Evolutionary conservation across 345 rosid genomes (phyloP).

Genomic region (Syzygium jambos): DNA sequence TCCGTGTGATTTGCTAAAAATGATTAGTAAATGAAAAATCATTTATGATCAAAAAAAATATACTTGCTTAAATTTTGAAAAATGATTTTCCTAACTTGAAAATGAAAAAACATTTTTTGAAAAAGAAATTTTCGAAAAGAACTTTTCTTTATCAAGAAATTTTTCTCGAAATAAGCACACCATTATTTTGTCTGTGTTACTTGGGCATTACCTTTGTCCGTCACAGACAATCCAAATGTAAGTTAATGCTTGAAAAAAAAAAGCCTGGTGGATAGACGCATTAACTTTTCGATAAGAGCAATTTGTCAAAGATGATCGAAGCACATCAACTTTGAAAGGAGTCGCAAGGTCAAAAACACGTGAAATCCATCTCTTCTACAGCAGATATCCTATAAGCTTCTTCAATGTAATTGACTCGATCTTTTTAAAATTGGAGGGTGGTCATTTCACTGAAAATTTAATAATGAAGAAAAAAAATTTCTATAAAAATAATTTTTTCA

Average conservation of each 20-base stretch:
- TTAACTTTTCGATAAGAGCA: not conserved
- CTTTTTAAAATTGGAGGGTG: not conserved
- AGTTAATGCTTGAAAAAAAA: not conserved
- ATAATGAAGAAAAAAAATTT: not conserved
- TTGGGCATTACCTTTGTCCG: not conserved
- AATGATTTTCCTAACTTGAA: not conserved
- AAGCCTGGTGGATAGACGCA: not conserved
- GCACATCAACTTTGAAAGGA: not conserved
- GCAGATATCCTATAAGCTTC: not conserved
- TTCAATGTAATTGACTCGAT: not conserved
- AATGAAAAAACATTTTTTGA: not conserved
- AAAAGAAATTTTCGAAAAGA: not conserved
- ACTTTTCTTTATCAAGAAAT: not conserved
- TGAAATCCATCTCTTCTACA: not conserved
- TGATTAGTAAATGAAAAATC: not conserved
- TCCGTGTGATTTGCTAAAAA: not conserved
- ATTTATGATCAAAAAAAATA: fast-evolving
- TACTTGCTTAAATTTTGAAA: not conserved
- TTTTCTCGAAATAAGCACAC: not conserved
- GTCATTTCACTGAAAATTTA: not conserved
- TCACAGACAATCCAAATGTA: not conserved
- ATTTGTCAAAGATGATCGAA: not conserved
- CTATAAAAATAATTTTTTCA: not conserved
- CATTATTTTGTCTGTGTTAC: not conserved
- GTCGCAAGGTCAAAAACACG: not conserved